Percentiles rank a stretch among this genome's conserved stretches.
These are phyloP conservation scores for Lasiosphaeria hispida DNA, from an alignment of 495 filamentous ascomycete species.

Conservation along the genomic window DNA sequence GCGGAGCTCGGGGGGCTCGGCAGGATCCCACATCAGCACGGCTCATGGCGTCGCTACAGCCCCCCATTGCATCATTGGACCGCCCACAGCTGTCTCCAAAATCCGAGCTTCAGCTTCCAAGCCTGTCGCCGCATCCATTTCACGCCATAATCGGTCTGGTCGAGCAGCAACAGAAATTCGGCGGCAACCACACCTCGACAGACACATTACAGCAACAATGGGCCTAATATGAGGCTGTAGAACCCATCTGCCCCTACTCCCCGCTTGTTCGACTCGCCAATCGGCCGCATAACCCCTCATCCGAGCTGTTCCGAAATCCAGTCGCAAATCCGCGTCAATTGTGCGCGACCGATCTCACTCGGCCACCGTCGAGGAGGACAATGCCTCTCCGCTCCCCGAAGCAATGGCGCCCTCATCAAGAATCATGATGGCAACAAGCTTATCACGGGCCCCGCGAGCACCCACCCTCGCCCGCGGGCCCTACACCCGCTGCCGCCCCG, in stretches of 20 bases:
- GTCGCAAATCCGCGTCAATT: slow-evolving; percentile 8
- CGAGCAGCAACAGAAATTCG: too few relatives aligned
- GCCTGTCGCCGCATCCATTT: neutral
- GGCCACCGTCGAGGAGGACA: neutral
- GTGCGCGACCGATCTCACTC: neutral
- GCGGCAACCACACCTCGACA: too few relatives aligned
- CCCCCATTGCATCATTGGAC: slow-evolving; percentile 32
- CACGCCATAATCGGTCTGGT: neutral
- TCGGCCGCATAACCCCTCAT: neutral
- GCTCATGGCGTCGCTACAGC: slow-evolving; percentile 11
- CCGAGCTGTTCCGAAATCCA: neutral
- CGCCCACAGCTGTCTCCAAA: neutral
- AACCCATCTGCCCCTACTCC: neutral
- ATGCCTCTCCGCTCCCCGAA: slow-evolving; percentile 8
- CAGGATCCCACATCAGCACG: neutral
- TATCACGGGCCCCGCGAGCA: slow-evolving; percentile 12
- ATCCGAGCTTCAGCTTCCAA: slow-evolving; percentile 12
- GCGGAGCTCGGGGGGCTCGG: too few relatives aligned
- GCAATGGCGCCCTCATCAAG: slow-evolving; percentile 27
- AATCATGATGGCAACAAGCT: slow-evolving; percentile 27
- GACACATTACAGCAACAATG: neutral
- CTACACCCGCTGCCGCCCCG: slow-evolving; percentile 3
- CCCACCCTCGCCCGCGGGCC: slow-evolving; percentile 5
- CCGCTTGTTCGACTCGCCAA: neutral
- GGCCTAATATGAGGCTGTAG: neutral